These are phyloP conservation scores for Nitzschia inconspicua DNA, from an alignment of 108 stramenopile genomes.

Conservation along the genomic window DNA sequence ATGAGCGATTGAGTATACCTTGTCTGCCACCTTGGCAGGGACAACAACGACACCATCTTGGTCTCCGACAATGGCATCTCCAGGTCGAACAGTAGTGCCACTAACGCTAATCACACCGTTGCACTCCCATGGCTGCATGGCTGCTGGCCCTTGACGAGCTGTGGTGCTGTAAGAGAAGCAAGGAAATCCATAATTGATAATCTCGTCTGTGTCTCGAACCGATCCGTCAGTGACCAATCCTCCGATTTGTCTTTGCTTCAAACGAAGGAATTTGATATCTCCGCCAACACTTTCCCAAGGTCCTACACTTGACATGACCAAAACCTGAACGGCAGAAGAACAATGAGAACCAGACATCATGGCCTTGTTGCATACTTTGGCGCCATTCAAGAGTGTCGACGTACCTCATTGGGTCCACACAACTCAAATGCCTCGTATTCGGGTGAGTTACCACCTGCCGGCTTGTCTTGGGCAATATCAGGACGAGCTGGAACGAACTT, in stretches of 20 bases:
- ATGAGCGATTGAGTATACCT: slow-evolving; percentile 84
- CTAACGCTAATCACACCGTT: slow-evolving; percentile 71
- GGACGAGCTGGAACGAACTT: slow-evolving; percentile 87
- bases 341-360: no score
- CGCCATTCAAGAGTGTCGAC: no score
- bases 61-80: slow-evolving; percentile 89
- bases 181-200: slow-evolving; percentile 89
- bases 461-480: slow-evolving; percentile 85
- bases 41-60: slow-evolving; percentile 91
- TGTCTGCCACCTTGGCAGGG: slow-evolving; percentile 87
- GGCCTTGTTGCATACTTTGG: no score
- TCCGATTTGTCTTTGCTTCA: slow-evolving; percentile 78
- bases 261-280: slow-evolving; percentile 86
- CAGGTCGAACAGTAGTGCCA: slow-evolving; percentile 79
- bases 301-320: slow-evolving; percentile 81
- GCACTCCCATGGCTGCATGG: slow-evolving; percentile 93
- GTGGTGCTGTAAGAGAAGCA: slow-evolving; percentile 52
- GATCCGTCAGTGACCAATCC: slow-evolving; percentile 89
- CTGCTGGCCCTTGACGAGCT: slow-evolving; percentile 66
- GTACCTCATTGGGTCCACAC: slow-evolving; percentile 88
- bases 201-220: slow-evolving; percentile 88
- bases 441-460: slow-evolving; percentile 76
- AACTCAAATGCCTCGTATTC: slow-evolving; percentile 91
- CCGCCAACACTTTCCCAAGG: slow-evolving; percentile 86
- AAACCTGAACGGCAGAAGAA: slow-evolving; percentile 34